Base-by-base conservation (phyloP, 257 asterid species). In the Misopates orontium region DNA sequence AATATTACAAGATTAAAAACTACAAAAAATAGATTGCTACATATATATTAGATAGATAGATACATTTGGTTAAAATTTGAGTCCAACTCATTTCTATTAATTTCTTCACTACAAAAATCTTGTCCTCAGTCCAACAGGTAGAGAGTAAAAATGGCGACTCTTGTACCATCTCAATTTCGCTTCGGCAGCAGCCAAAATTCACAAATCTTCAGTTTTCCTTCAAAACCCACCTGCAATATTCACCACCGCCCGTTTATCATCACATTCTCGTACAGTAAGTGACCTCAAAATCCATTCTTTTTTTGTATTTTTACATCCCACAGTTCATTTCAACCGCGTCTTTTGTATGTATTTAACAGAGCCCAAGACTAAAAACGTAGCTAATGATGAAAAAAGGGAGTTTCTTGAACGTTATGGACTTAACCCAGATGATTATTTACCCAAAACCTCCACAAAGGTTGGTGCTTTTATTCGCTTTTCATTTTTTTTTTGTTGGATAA, bases 391-490 rank as follows among this genome's bases (percentile, higher is more conserved):
- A 77, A 82, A 82, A 60, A 79, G 95, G 28, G 89, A 88, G 77
- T 72, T 86, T 36, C 84, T 94, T 53, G 91, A 94, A 71, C 80
- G 67, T 55, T 88, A 84, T 69, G 97, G 97, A 56, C 78, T 90
- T 22, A 77, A 90, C 76, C 95, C 91, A 3, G 96, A 90, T 57
- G 89, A 80, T 14, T 80, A 39, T 73, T 82, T 86, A 48, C 73
- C 96, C 58, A 80, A 86, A 67, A 83, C 86, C 32, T 71, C 87
- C 71, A 60, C 86, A 25, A 86, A 94, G 96, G 99, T 90, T 65
- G 16, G 24, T 45, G 16, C 28, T 59, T 31, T 45, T 36, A 22
- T 60, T 60, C 23, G 8, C 60, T 25, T 52, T n/a, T 56, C 51
- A 17, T 16, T 25, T 5, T n/a, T 20, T 56, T 25, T 14, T 19